Evolutionary conservation across 169 alveolate species (phyloP).

Genomic region (Neospora caninum): DNA sequence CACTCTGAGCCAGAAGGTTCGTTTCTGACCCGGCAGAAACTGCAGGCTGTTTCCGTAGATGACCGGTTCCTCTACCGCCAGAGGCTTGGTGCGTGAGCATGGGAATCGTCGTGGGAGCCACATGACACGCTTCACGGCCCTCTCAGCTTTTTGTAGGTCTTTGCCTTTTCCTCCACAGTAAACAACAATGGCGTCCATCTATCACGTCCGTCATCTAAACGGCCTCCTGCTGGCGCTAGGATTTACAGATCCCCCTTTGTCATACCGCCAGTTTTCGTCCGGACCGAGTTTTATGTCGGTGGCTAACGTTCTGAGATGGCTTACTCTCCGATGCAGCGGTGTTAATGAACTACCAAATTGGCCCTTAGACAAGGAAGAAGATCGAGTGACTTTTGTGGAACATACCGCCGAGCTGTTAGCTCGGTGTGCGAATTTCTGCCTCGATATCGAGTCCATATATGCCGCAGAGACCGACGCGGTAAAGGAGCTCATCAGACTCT

Average conservation of each 20-base stretch:
- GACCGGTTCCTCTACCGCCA: no score
- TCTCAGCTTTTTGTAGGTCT: no score
- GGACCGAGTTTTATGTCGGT: not conserved
- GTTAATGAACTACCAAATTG: not conserved
- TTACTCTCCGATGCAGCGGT: not conserved
- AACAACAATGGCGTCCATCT: not conserved
- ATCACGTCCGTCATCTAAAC: not conserved
- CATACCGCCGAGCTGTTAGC: not conserved
- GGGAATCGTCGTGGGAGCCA: no score
- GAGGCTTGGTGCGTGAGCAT: no score
- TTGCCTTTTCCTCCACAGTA: no score
- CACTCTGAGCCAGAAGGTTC: no score
- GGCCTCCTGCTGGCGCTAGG: constrained; percentile 19
- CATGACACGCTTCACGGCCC: no score
- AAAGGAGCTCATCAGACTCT: not conserved
- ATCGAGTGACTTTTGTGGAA: not conserved
- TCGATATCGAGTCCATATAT: not conserved
- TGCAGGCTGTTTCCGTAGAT: no score
- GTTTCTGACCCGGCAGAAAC: no score
- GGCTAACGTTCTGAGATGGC: not conserved
- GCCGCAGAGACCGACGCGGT: not conserved
- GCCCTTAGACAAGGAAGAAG: not conserved
- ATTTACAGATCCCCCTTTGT: not conserved
- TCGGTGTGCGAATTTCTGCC: not conserved
- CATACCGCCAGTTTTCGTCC: not conserved